These are phyloP conservation scores for Ricinus communis DNA, from an alignment of 345 rosid genomes.

Conservation along the genomic window DNA sequence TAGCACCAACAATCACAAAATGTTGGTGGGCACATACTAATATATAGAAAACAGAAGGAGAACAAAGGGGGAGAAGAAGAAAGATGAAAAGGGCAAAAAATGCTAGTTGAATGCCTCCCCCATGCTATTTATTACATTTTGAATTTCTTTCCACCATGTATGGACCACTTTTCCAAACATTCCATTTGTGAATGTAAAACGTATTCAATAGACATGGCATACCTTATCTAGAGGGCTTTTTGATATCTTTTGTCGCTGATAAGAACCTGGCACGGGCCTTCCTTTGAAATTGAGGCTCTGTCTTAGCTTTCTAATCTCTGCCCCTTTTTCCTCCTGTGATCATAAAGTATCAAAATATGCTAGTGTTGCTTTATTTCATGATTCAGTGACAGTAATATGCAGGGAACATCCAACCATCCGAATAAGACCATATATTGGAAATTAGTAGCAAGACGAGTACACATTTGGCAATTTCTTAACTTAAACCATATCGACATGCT, in stretches of 20 bases:
- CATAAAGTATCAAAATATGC: neutral
- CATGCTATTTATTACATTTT: neutral
- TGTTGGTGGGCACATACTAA: no score
- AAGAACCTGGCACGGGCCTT: constrained; percentile 37
- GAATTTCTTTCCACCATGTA: neutral
- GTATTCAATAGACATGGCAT: constrained; percentile 3
- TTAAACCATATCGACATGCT: neutral
- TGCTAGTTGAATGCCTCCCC: neutral
- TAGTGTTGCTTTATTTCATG: neutral
- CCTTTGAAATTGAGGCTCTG: constrained; percentile 49
- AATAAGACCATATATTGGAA: neutral
- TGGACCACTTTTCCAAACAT: neutral
- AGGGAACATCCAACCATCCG: constrained; percentile 1
- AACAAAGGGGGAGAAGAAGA: neutral
- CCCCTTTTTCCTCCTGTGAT: constrained; percentile 45
- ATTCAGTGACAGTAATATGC: neutral
- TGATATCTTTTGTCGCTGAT: constrained; percentile 31
- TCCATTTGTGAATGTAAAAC: neutral
- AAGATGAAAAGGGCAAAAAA: neutral
- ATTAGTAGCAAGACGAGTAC: neutral
- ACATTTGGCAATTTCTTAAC: neutral
- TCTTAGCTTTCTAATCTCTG: constrained; percentile 39
- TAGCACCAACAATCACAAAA: no score
- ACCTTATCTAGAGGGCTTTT: constrained; percentile 46
- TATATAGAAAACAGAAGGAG: no score